Evolutionary conservation across 352 stramenopile species (phyloP).

Genomic region (Globisporangium rhizosaccharum): DNA sequence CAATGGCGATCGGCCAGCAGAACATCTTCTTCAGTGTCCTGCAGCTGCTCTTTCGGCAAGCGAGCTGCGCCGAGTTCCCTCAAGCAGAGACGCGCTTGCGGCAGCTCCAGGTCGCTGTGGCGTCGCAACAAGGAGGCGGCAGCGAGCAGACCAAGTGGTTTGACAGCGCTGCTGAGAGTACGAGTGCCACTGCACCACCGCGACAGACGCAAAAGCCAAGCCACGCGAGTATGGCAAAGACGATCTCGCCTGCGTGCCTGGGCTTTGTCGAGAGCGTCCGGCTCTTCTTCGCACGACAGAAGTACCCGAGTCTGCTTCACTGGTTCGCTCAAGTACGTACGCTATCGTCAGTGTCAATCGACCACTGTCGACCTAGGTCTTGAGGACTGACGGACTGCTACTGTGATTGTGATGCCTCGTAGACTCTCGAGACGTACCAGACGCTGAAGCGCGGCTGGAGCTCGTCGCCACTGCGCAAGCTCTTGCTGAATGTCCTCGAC

Average conservation of each 20-base stretch:
- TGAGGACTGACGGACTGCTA: background rate
- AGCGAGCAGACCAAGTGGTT: constrained; percentile 6
- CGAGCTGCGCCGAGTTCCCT: constrained; percentile 52
- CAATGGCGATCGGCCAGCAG: constrained; percentile 69
- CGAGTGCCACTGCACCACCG: constrained; percentile 5
- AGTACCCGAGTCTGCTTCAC: constrained; percentile 74
- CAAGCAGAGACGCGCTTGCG: constrained; percentile 37
- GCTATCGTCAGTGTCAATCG: background rate
- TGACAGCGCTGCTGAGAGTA: background rate
- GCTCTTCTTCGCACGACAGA: constrained; percentile 77
- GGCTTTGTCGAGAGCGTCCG: constrained; percentile 69
- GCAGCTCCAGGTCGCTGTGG: constrained; percentile 7
- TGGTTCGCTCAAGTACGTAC: constrained; percentile 74
- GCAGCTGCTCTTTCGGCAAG: constrained; percentile 74
- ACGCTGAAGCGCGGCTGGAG: constrained; percentile 61
- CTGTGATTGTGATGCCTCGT: background rate
- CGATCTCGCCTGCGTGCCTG: constrained; percentile 37
- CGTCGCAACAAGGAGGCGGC: background rate
- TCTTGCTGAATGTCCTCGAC: constrained; percentile 76
- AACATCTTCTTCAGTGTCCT: constrained; percentile 75
- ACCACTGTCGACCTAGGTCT: background rate
- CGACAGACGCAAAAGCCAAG: constrained; percentile 1
- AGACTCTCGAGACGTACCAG: constrained; percentile 80
- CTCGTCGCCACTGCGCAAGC: constrained; percentile 51
- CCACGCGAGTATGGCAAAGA: constrained; percentile 1